These are phyloP conservation scores for Knufia fluminis DNA, from an alignment of 2,329 filamentous ascomycete genomes.

Conservation along the genomic window DNA sequence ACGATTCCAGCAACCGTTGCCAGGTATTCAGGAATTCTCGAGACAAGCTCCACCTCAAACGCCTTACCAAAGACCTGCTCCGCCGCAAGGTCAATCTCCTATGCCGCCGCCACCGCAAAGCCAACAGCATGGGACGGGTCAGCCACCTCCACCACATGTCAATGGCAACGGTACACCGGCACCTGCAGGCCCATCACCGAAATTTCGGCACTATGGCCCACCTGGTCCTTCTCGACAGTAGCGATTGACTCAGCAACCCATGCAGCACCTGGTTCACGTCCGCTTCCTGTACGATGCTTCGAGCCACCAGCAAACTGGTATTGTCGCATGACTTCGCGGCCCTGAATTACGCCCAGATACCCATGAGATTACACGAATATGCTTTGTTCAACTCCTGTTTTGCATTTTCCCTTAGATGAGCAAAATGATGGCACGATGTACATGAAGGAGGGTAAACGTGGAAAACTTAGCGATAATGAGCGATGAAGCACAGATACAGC, in stretches of 20 bases:
- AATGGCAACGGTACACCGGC: not conserved
- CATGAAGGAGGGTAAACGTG: not conserved
- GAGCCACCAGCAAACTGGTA: too few species aligned
- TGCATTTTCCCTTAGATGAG: not conserved
- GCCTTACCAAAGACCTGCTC: not conserved
- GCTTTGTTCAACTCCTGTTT: not conserved
- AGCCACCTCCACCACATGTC: not conserved
- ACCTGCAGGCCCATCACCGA: not conserved
- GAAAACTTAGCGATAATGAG: not conserved
- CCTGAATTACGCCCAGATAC: not conserved
- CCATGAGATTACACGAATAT: not conserved
- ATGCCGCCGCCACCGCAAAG: not conserved
- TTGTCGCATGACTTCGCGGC: not conserved
- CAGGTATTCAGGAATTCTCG: slow-evolving; percentile 10
- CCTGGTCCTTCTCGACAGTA: not conserved
- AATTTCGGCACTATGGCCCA: not conserved
- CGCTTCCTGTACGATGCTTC: not conserved
- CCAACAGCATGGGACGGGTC: not conserved
- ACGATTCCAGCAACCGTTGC: not conserved
- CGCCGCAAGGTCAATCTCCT: not conserved
- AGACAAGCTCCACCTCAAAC: not conserved
- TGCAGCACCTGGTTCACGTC: too few species aligned
- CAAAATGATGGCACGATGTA: too few species aligned
- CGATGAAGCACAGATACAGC: not conserved
- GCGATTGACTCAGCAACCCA: not conserved